Evolutionary conservation across 768 basidiomycete species (phyloP).

Genomic region (Coprinellus aureogranulatus): DNA sequence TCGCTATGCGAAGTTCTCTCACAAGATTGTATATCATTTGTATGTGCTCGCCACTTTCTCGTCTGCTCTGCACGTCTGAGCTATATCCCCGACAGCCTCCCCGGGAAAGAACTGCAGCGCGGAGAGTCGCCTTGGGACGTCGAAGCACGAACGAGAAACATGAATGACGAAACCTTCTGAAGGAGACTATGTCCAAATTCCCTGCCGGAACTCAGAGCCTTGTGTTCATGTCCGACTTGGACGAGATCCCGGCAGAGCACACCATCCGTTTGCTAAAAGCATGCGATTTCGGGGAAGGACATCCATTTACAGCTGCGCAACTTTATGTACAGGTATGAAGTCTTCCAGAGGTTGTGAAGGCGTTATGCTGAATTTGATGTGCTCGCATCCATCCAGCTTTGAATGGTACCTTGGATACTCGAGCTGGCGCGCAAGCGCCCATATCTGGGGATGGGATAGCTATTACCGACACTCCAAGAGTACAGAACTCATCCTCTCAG

Average conservation of each 20-base stretch:
- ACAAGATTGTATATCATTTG: slow-evolving; percentile 55
- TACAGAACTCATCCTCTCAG: slow-evolving; percentile 48
- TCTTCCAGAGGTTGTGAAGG: not conserved
- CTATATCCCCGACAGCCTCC: slow-evolving; percentile 29
- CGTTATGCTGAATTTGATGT: too few relatives aligned
- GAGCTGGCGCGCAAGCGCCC: slow-evolving; percentile 57
- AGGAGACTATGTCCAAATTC: slow-evolving; percentile 31
- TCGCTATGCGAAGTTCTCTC: slow-evolving; percentile 47
- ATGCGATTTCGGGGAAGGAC: slow-evolving; percentile 50
- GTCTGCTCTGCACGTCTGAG: not conserved
- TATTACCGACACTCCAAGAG: slow-evolving; percentile 52
- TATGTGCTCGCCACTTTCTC: slow-evolving; percentile 21
- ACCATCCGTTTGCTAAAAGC: slow-evolving; percentile 49
- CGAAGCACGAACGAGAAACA: slow-evolving; percentile 45
- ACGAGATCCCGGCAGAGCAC: slow-evolving; percentile 57
- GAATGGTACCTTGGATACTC: slow-evolving; percentile 56
- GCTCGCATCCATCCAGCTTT: slow-evolving; percentile 44
- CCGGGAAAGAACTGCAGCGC: slow-evolving; percentile 39
- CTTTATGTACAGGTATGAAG: slow-evolving; percentile 51
- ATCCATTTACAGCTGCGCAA: slow-evolving; percentile 63
- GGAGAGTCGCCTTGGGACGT: slow-evolving; percentile 50
- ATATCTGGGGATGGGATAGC: slow-evolving; percentile 40
- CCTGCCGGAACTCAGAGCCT: slow-evolving; percentile 34
- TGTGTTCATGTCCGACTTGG: slow-evolving; percentile 61
- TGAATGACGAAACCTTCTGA: slow-evolving; percentile 50